Percentiles rank a stretch among this genome's conserved stretches.
Conservation (phyloP, 2,329 filamentous ascomycete genomes). For the Nemania sp. region DNA sequence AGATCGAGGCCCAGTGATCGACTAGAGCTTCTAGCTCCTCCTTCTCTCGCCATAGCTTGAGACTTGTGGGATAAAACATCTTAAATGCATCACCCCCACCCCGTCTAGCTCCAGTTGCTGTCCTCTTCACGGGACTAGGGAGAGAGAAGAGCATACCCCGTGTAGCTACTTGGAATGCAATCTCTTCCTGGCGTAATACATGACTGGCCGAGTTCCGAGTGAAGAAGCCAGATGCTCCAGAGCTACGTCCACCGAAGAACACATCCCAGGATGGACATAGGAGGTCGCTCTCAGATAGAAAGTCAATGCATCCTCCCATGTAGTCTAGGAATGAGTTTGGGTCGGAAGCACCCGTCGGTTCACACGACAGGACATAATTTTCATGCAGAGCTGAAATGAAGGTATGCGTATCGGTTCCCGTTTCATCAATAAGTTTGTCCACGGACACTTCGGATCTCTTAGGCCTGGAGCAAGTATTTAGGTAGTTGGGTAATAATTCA, state of each 20-base stretch:
- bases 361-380: constrained; percentile 88
- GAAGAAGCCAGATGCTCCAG: constrained; percentile 48
- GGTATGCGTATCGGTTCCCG: constrained; percentile 86
- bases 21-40: constrained; percentile 80
- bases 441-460: constrained; percentile 67
- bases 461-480: constrained; percentile 60
- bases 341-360: constrained; percentile 54
- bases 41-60: constrained; percentile 80
- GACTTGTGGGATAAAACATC: constrained; percentile 88
- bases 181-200: constrained; percentile 85
- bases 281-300: constrained; percentile 84
- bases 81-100: constrained; percentile 68
- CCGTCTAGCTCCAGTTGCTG: constrained; percentile 49
- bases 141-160: constrained; percentile 83
- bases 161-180: constrained; percentile 88
- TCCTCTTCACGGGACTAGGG: constrained; percentile 82
- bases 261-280: constrained; percentile 73
- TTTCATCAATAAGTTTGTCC: constrained; percentile 85
- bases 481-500: constrained; percentile 62
- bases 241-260: constrained; percentile 66
- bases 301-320: constrained; percentile 82
- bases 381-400: constrained; percentile 91
- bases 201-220: constrained; percentile 67
- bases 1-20: constrained; percentile 66
- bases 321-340: constrained; percentile 70